Evolutionary conservation across 1,284 basidiomycete species (phyloP).

Genomic region (Tilletia walkeri): DNA sequence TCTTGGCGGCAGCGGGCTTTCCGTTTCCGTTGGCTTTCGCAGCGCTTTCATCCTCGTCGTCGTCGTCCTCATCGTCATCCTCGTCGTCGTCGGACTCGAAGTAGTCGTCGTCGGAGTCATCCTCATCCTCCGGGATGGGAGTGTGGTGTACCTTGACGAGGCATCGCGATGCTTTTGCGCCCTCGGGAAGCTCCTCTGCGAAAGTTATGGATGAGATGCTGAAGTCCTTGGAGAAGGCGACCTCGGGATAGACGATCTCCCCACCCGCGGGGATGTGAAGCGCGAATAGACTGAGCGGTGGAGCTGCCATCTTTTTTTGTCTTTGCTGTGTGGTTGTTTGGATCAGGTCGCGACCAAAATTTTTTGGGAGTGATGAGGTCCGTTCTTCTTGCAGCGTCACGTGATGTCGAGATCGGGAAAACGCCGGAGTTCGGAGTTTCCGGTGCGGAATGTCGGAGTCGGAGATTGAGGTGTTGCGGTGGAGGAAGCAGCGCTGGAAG

Average conservation of each 20-base stretch:
- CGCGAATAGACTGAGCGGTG: constrained; percentile 50
- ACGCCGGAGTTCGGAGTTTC: too few relatives aligned
- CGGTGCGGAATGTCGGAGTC: too few relatives aligned
- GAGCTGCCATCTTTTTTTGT: constrained; percentile 31
- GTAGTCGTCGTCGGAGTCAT: constrained; percentile 64
- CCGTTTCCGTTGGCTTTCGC: constrained; percentile 59
- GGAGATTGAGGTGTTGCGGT: too few relatives aligned
- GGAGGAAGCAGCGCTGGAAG: too few relatives aligned
- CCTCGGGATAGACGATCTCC: constrained; percentile 65
- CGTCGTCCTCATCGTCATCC: constrained; percentile 52
- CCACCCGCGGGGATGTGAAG: constrained; percentile 65
- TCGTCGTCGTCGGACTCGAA: constrained; percentile 61
- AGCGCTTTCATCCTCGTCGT: constrained; percentile 48
- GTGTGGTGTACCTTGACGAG: constrained; percentile 68
- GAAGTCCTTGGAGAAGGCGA: constrained; percentile 62
- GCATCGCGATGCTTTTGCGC: constrained; percentile 63
- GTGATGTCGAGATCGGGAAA: too few relatives aligned
- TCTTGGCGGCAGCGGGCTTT: constrained; percentile 52
- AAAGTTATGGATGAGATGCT: constrained; percentile 80
- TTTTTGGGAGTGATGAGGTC: too few relatives aligned
- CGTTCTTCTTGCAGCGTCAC: too few relatives aligned
- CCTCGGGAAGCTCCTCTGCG: constrained; percentile 67
- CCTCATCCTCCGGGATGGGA: constrained; percentile 62
- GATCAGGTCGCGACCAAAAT: too few relatives aligned
- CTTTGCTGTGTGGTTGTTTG: too few relatives aligned